Evolutionary conservation across 768 basidiomycete species (phyloP), one percentile per base, ranked within the genome.

Genomic region (Ramaria rubella): DNA sequence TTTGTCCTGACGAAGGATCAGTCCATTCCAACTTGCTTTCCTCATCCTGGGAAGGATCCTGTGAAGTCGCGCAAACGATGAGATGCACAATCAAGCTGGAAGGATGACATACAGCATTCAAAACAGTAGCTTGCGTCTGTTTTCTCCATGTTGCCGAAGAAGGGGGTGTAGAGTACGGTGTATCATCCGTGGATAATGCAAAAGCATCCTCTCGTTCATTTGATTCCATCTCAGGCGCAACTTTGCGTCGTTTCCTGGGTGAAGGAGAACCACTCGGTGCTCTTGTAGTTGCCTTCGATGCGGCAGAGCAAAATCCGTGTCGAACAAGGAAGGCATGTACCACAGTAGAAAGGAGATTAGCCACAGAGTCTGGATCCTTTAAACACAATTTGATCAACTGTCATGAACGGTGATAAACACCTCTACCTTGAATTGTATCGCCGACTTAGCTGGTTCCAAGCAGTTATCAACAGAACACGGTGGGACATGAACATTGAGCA

Each of bases 401-500:
- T 61, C 55, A 14, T 50, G 15, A 38, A 8, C 34, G n/a, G 38
- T 14, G 12, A 52, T 30, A 19, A 29, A 34, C 1, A 29, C 15
- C 29, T 21, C 61, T 65, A 91, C 94, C 70, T 81, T 77, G 45
- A 94, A 74, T 55, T 85, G 79, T 30, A 94, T 74, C 5, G 73
- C 64, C 4, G 74, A 72, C 72, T 94, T 94, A 17, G 80, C 73
- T n/a, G 93, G 90, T 61, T 90, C 90, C 29, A 93, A 64, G 58
- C 82, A 81, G 56, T 87, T 86, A 64, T 96, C 92, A 7, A 96
- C 73, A 26, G 83, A 73, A 26, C 73, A 70, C 2, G 82, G 71
- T 43, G 90, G 82, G n/a, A 94, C 70, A 8, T 72, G 75, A 58
- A 98, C 65, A 65, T 90, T 83, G 45, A 98, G 73, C 44, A 93